Evolutionary conservation across 2,329 filamentous ascomycete species (phyloP).

Genomic region (Drechmeria coniospora): DNA sequence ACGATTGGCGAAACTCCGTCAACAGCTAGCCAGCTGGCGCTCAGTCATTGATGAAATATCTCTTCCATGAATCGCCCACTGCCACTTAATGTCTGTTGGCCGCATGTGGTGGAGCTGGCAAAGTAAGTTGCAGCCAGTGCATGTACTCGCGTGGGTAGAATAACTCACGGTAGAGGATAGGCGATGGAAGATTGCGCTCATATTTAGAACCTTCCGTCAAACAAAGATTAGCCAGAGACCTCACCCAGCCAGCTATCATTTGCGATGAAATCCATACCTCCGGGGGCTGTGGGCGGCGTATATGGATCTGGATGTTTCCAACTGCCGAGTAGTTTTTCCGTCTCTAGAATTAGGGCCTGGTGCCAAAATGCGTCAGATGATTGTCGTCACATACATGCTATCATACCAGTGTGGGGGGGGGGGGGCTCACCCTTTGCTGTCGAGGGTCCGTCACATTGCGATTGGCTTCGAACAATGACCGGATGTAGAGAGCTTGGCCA

Average conservation of each 20-base stretch:
- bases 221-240: constrained; percentile 5
- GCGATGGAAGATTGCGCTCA: constrained; percentile 78
- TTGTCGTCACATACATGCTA: background rate
- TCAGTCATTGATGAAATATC: too few species aligned
- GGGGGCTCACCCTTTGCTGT: constrained; percentile 57
- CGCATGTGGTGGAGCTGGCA: constrained; percentile 12
- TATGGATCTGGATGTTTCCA: constrained; percentile 99
- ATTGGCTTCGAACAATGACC: constrained; percentile 89
- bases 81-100: constrained; percentile 2
- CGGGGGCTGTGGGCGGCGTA: constrained; percentile 73
- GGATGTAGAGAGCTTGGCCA: constrained; percentile 89
- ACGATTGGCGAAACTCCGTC: too few species aligned
- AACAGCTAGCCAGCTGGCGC: too few species aligned
- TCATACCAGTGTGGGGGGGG: background rate
- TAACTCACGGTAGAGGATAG: constrained; percentile 63
- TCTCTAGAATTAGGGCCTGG: constrained; percentile 72
- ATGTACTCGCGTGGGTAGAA: background rate
- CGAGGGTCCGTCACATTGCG: constrained; percentile 68
- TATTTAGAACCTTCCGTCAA: constrained; percentile 66
- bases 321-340: constrained; percentile 71
- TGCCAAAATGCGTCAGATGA: background rate
- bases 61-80: too few species aligned
- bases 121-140: background rate
- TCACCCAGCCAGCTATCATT: background rate
- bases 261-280: constrained; percentile 46